Evolutionary conservation across 306 rosid genomes (phyloP).

Genomic region (Mucuna pruriens): DNA sequence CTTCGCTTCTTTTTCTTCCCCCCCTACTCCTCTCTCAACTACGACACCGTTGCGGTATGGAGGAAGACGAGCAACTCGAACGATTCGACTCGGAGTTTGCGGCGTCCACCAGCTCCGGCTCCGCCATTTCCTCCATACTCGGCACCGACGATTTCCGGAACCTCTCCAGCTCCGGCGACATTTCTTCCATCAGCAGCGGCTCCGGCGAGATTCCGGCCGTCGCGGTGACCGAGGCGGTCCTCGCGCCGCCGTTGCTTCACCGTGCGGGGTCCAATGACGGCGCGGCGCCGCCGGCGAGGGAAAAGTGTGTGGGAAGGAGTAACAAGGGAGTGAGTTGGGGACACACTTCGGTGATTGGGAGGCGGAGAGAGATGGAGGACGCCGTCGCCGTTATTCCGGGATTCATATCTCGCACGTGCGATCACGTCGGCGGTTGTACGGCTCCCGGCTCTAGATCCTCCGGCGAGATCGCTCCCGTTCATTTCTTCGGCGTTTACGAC

Average conservation of each 20-base stretch:
- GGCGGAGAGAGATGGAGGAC: constrained; percentile 85
- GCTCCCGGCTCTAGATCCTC: constrained; percentile 70
- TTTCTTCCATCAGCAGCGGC: constrained; percentile 53
- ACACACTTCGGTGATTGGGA: constrained; percentile 68
- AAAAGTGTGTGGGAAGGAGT: constrained; percentile 73
- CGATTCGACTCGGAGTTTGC: constrained; percentile 55
- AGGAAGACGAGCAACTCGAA: constrained; percentile 47
- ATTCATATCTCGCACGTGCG: constrained; percentile 64
- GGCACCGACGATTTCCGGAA: constrained; percentile 40
- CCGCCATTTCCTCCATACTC: constrained; percentile 53
- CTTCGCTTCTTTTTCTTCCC: not conserved
- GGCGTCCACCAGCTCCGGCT: constrained; percentile 40
- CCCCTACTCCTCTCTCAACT: not conserved
- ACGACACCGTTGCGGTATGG: not conserved
- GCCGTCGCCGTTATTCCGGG: constrained; percentile 71
- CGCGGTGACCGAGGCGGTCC: constrained; percentile 20
- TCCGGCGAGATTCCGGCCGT: constrained; percentile 64
- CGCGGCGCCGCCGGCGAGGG: constrained; percentile 24
- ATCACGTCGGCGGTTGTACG: constrained; percentile 75
- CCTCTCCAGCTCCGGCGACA: constrained; percentile 56
- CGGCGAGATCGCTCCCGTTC: constrained; percentile 66
- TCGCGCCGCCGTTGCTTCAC: not conserved
- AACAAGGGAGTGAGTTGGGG: constrained; percentile 70
- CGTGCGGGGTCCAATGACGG: not conserved
- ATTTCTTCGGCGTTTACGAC: constrained; percentile 85